Evolutionary conservation across 2,329 filamentous ascomycete species (phyloP), one percentile per base, ranked within the genome.

Genomic region (Aspergillus ochraceus): DNA sequence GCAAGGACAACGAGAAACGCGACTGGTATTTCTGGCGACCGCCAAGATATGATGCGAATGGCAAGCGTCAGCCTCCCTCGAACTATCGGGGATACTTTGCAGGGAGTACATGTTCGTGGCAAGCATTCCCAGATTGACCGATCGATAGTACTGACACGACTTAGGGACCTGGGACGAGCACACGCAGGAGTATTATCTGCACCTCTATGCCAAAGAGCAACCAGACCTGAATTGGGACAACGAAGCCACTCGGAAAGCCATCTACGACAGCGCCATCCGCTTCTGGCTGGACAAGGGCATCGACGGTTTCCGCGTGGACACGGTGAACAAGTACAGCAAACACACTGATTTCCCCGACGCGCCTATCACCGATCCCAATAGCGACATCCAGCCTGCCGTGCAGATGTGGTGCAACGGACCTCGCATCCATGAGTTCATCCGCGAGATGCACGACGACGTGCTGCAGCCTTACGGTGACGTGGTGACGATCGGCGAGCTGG

Each of bases 201-300:
- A 89, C 61, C 80, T 93, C 19, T 93, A 91, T 72, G 85, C 86
- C 10, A 83, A 83, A 19, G 84, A 89, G 64, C 90, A 92, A 72
- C 90, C 90, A 0, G 90, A 93, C 66, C 79, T 93, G 14, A 93
- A 93, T 73, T 93, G 89, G 89, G 88, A 92, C 69, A 88, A 87
- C 58, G 77, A 80, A 0, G 84, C 82, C 20, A 83, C 86, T 0
- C 83, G 90, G 2, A 76, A 82, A 45, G 89, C 88, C 6, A 86
- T 91, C 26, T 90, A 90, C 74, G 81, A 88, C 42, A 82, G 80
- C 11, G 80, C 87, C 1, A 89, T 91, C 82, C 81, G 83, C 49
- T 93, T 92, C 71, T 93, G 90, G 90, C 82, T 92, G 0, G 79
- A 88, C 50, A 82, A 83, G 24, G 89, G 89, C 10, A 86, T 91